Evolutionary conservation across 352 stramenopile species (phyloP).

Genomic region (Pythium plurisporium): DNA sequence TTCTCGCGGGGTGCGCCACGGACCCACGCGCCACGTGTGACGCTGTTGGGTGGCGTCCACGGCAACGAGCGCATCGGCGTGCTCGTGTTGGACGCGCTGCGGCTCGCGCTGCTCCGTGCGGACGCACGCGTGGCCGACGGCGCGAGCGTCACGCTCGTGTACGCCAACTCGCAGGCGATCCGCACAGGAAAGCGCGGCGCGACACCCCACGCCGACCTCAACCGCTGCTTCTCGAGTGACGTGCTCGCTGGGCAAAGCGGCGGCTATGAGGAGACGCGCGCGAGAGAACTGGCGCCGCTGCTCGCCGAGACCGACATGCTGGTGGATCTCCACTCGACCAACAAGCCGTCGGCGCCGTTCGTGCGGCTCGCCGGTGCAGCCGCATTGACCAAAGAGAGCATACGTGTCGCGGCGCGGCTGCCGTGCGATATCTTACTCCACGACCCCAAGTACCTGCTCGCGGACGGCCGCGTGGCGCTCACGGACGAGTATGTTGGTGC

Average conservation of each 20-base stretch:
- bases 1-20: slow-evolving; percentile 26
- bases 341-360: slow-evolving; percentile 68
- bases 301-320: slow-evolving; percentile 51
- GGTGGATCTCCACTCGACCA: slow-evolving; percentile 75
- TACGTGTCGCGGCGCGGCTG: slow-evolving; percentile 32
- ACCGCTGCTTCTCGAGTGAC: slow-evolving; percentile 55
- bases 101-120: slow-evolving; percentile 34
- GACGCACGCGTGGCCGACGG: slow-evolving; percentile 28
- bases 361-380: slow-evolving; percentile 48
- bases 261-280: slow-evolving; percentile 49
- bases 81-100: slow-evolving; percentile 53
- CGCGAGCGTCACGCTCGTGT: slow-evolving; percentile 49
- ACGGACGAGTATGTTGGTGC: slow-evolving; percentile 70
- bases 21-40: slow-evolving; percentile 37
- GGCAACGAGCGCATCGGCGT: slow-evolving; percentile 75
- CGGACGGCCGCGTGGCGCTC: slow-evolving; percentile 47
- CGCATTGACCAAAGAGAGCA: slow-evolving; percentile 22
- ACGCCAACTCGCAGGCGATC: slow-evolving; percentile 56
- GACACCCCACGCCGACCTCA: slow-evolving; percentile 51
- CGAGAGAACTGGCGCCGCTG: slow-evolving; percentile 49
- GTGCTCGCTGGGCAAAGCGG: slow-evolving; percentile 15
- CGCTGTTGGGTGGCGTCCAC: slow-evolving; percentile 60
- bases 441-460: slow-evolving; percentile 56
- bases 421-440: slow-evolving; percentile 58
- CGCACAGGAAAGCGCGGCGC: slow-evolving; percentile 49